Evolutionary conservation across 2,329 filamentous ascomycete species (phyloP), one percentile per base, ranked within the genome.

Genomic region (Fusarium praegraminearum): DNA sequence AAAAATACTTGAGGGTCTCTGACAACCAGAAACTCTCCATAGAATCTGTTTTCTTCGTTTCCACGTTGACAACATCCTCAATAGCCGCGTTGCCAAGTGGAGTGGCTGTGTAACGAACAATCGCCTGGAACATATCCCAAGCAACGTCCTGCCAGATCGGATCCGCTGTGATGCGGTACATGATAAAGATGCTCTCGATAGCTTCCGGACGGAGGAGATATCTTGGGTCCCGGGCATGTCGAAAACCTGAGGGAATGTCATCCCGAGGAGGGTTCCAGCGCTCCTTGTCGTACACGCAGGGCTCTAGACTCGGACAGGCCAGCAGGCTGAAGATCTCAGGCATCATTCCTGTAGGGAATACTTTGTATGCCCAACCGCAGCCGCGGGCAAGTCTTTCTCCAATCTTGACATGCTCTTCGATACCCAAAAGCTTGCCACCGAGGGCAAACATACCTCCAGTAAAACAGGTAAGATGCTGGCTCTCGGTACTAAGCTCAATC

Each of bases 1-100:
- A 93, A 59, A 92, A 92, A 69, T 93, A 93, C 78, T 93, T 93
- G 62, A 93, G 79, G 18, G 90, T 93, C 80, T 93, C 90, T 0
- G 88, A 87, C 73, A 91, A 80, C 89, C 91, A 93, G 73, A 92
- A 93, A 65, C 87, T 90, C 81, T 92, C 88, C 87, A 90, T 90
- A 6, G 85, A 85, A 70, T 93, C 89, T 30, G 80, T 76, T 67
- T 83, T 80, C 20, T 80, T 67, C 1, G 79, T 78, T 15, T 76
- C 70, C 4, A 49, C 54, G 28, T 67, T 71, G 3, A 70, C 77
- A 11, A 86, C 83, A 40, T 85, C 83, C 45, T 78, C 66, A 13
- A 87, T 81, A 0, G 84, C 80, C 9, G 85, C 83, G 61, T 86
- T 83, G 1, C 82, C 85, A 40, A 81, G 70, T n/a, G 81, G 73